Conservation (phyloP, 306 rosid genomes). For the Oemleria cerasiformis region DNA sequence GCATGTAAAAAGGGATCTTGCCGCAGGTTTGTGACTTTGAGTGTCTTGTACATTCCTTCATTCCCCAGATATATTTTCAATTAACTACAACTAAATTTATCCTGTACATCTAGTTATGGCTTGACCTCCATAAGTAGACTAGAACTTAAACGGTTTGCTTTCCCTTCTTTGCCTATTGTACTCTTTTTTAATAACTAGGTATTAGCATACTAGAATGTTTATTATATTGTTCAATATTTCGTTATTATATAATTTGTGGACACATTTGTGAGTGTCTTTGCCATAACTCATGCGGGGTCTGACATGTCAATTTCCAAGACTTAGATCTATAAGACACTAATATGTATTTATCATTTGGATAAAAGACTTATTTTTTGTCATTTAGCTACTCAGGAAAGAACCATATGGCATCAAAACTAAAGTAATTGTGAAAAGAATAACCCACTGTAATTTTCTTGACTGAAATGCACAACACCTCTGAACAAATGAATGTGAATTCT, state of each 20-base stretch:
- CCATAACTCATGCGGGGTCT: neutral
- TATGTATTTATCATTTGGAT: neutral
- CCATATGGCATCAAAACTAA: neutral
- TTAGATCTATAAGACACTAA: neutral
- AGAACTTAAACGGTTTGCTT: neutral
- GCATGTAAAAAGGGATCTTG: slow-evolving; percentile 62
- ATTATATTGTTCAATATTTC: neutral
- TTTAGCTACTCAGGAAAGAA: neutral
- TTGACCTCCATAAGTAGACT: slow-evolving; percentile 1
- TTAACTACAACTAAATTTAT: neutral
- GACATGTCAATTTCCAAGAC: neutral
- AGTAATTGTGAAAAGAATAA: neutral
- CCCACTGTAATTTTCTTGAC: neutral
- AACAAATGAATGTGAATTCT: neutral
- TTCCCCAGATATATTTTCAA: neutral
- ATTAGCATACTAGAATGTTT: neutral
- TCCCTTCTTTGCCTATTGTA: neutral
- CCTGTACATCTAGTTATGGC: neutral
- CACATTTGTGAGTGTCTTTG: neutral
- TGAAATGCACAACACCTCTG: neutral
- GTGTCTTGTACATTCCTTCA: slow-evolving; percentile 18
- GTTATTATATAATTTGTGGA: neutral
- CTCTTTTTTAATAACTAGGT: neutral
- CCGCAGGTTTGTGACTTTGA: slow-evolving; percentile 54
- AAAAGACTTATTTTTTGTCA: neutral